Percentiles rank a stretch among this genome's conserved stretches.
Conservation (phyloP, 257 asterid species). For the Ehretia macrophylla region DNA sequence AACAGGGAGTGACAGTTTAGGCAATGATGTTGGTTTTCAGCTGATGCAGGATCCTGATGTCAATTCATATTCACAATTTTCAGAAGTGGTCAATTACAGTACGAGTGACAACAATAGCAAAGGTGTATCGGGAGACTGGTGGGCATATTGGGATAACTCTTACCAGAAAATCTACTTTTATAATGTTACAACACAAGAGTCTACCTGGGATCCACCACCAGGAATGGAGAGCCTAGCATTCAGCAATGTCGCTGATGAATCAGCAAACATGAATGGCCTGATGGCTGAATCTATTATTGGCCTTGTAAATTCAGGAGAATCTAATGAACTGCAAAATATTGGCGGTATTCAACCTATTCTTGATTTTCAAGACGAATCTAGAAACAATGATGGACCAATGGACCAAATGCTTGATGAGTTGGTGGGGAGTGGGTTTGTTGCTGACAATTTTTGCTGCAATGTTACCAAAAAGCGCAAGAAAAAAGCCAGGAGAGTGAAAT, state of each 20-base stretch:
- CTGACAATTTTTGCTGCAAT: constrained; percentile 22
- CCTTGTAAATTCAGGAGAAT: constrained; percentile 15
- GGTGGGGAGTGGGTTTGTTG: constrained; percentile 13
- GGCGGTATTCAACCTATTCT: constrained; percentile 21
- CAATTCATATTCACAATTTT: constrained; percentile 11
- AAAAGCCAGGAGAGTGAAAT: constrained; percentile 42
- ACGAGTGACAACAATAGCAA: constrained; percentile 14
- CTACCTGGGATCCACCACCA: constrained; percentile 82
- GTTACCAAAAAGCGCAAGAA: constrained; percentile 35
- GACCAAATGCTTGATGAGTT: constrained; percentile 25
- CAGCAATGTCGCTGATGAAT: constrained; percentile 20
- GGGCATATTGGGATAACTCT: constrained; percentile 58
- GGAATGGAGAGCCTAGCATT: constrained; percentile 45
- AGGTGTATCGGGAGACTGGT: constrained; percentile 47
- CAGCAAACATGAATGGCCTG: constrained; percentile 13
- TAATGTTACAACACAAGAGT: constrained; percentile 53
- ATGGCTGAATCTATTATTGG: constrained; percentile 19
- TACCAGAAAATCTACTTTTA: constrained; percentile 57
- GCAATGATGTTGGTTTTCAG: constrained; percentile 20
- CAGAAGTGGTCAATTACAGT: constrained; percentile 20
- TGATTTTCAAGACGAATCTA: constrained; percentile 19
- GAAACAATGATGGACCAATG: constrained; percentile 17
- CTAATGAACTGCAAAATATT: constrained; percentile 29
- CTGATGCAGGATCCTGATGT: constrained; percentile 18
- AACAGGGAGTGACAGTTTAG: constrained; percentile 15